A percentile compares a stretch with the other conserved stretches of the same genome.
Conservation (phyloP, 139 green algal genomes). For the Pseudopediastrum boryanum region DNA sequence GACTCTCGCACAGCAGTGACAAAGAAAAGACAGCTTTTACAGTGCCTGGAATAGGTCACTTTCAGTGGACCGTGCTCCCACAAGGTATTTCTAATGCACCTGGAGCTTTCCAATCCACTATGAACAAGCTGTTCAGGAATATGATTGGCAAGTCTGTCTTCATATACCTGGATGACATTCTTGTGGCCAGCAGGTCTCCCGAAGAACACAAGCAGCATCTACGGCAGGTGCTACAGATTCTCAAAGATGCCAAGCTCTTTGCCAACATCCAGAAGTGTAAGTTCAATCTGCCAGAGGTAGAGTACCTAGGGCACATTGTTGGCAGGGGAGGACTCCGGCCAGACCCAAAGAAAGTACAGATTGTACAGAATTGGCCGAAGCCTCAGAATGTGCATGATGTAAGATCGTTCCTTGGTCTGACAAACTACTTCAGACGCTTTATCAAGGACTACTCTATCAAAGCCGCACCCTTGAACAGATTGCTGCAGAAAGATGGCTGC, state of each 20-base stretch:
- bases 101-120: conserved; percentile 36
- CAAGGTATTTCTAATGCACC: conserved; percentile 42
- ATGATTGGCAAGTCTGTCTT: conserved; percentile 33
- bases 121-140: conserved; percentile 15
- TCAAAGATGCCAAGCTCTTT: conserved; percentile 34
- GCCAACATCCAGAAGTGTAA: conserved; percentile 33
- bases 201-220: conserved; percentile 32
- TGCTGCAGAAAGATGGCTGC: too few species aligned
- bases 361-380: conserved; percentile 21
- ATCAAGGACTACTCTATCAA: conserved; percentile 33
- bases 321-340: neutral
- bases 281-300: conserved; percentile 18
- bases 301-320: conserved; percentile 37
- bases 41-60: conserved; percentile 47
- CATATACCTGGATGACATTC: conserved; percentile 49
- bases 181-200: conserved; percentile 35
- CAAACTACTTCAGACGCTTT: conserved; percentile 48
- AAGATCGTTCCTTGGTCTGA: conserved; percentile 34
- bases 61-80: conserved; percentile 11
- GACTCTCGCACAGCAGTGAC: conserved; percentile 5
- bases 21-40: conserved; percentile 33
- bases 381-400: neutral
- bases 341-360: conserved; percentile 29
- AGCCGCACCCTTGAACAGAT: neutral
- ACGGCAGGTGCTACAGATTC: conserved; percentile 1